Base-by-base conservation (phyloP, 2,329 filamentous ascomycete species). In the Mollisiaceae sp. region DNA sequence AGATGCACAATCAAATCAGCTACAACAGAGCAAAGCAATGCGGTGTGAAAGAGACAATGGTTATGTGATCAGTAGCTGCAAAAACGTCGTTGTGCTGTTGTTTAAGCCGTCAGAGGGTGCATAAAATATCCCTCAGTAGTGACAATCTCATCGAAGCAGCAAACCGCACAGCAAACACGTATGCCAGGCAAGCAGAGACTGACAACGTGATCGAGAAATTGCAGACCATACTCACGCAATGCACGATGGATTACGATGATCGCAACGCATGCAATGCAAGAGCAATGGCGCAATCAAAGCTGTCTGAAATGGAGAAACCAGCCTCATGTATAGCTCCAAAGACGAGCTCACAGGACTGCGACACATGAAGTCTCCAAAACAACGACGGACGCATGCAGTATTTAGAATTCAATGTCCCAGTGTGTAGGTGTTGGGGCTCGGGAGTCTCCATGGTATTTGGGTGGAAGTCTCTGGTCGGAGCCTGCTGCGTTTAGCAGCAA, bases 101-200 rank as follows among this genome's bases (percentile, higher is more conserved):
- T 12, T 50, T 1, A 22, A 24, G n/a, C 20, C n/a, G 22, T 50
- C 41, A 11, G 18, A 47, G n/a, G n/a, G 22, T 22, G n/a, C 22
- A 24, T 50, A n/a, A 50, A 24, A 11, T 18, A 50, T 5, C n/a
- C 6, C 12, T 24, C 11, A 8, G n/a, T 11, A n/a, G 22, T 45
- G 45, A 20, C 45, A 5, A 9, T 11, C 11, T 24, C 45, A 22
- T 22, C 2, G 50, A 27, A 54, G 50, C 50, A 54, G 50, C 24
- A 54, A 18, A 32, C 50, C 22, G 50, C 50, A 32, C 24, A 54
- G 50, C 50, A 35, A 54, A 54, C 24, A 54, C 14, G 50, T n/a
- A 35, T 32, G 14, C 22, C 8, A 54, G 14, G 27, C 50, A 18
- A 54, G 50, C 24, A 32, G 14, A 27, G 24, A 35, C 50, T 32